Evolutionary conservation across 805 yeast species (phyloP), one percentile per base, ranked within the genome.

Genomic region (Ogataea kodamae): DNA sequence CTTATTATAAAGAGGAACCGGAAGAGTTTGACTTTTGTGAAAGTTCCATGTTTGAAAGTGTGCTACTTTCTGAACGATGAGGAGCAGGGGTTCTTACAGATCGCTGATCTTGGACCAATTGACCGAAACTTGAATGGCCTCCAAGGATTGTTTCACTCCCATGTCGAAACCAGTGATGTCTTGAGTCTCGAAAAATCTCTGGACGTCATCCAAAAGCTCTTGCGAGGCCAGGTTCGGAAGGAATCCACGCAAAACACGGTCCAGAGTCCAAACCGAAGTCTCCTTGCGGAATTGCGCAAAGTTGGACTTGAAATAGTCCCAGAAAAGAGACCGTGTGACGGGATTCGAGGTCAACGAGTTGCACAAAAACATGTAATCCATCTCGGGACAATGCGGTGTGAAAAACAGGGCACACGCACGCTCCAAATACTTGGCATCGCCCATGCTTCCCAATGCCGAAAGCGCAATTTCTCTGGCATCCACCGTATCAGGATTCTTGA

Each of bases 401-500:
- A 67, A 50, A 19, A 75, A 52, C 37, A 66, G 47, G 1, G 45
- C 53, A n/a, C 76, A 45, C 29, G 73, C 55, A 29, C 52, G 50
- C n/a, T 55, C 46, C 16, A 73, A 57, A 18, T 64, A 59, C 9
- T 54, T 59, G 7, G 52, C 46, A 18, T 65, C 62, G 22, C 59
- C 44, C 13, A 70, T 61, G 11, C 61, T 54, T 1, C 85, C 84
- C 28, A 79, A 55, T 0, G 84, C 71, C n/a, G 53, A 51, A 16
- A 78, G 58, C 0, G 81, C 77, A 31, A 71, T 61, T 54, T 79
- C 86, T 33, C 78, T 54, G 2, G 74, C 69, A 53, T 78, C 84
- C 33, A 76, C 65, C 5, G 81, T 58, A 2, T 69, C 49, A 7
- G 86, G 82, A 9, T 55, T 42, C 7, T 57, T 52, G 18, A 70